These are phyloP conservation scores for Oryza longistaminata DNA, from an alignment of 176 grass and related monocot genomes.

Conservation along the genomic window DNA sequence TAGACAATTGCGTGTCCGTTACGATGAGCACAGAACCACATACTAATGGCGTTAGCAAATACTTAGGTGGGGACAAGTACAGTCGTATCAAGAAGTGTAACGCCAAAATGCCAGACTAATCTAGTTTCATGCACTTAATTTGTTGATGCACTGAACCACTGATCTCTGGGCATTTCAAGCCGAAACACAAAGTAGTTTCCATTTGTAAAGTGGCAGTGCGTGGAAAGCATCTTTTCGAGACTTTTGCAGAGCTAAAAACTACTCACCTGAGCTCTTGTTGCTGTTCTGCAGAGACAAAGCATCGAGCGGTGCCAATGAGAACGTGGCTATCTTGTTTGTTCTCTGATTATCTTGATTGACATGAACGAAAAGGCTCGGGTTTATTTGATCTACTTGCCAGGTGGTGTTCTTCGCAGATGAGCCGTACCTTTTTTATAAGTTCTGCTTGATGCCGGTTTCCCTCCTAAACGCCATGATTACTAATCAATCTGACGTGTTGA, in stretches of 20 bases:
- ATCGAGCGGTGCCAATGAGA: slow-evolving; percentile 16
- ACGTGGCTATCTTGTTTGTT: slow-evolving; percentile 17
- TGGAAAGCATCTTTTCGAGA: slow-evolving; percentile 31
- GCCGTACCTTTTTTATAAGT: background rate
- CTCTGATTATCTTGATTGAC: background rate
- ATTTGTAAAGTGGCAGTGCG: background rate
- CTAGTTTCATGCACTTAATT: background rate
- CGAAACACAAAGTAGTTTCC: background rate
- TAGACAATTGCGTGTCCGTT: slow-evolving; percentile 34
- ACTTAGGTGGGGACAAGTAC: slow-evolving; percentile 31
- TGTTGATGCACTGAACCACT: background rate
- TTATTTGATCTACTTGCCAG: slow-evolving; percentile 28
- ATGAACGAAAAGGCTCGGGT: slow-evolving; percentile 20
- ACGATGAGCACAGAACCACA: slow-evolving; percentile 36
- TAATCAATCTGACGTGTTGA: background rate
- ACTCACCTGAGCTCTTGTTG: background rate
- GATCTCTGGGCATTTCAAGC: slow-evolving; percentile 9
- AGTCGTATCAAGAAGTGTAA: background rate
- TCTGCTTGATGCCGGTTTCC: background rate
- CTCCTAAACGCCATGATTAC: background rate
- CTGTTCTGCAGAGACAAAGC: slow-evolving; percentile 13
- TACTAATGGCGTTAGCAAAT: background rate
- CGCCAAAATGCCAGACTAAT: background rate
- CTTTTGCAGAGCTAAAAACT: slow-evolving; percentile 3
- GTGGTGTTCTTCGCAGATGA: slow-evolving; percentile 8